Conservation (phyloP, 2,329 filamentous ascomycete species). For the Huntiella savannae region DNA sequence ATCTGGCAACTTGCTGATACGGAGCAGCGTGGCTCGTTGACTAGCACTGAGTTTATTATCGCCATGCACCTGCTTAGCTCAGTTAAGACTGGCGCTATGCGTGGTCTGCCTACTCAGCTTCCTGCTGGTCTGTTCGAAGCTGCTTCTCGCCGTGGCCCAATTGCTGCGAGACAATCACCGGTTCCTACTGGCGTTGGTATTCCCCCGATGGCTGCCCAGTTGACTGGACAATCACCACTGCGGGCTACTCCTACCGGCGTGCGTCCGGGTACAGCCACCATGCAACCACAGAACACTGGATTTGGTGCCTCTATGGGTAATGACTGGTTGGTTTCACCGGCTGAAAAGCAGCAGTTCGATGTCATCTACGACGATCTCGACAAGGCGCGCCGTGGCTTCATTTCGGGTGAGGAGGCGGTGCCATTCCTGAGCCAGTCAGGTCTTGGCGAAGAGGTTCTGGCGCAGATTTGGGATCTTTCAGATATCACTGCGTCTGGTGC, state of each 20-base stretch:
- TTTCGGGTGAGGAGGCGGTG: constrained; percentile 88
- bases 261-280: constrained; percentile 22
- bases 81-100: constrained; percentile 66
- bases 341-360: constrained; percentile 79
- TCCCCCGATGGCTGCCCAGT: constrained; percentile 50
- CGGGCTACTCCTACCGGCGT: constrained; percentile 30
- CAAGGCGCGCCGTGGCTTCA: constrained; percentile 58
- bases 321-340: constrained; percentile 68
- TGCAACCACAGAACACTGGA: constrained; percentile 21
- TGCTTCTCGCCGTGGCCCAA: constrained; percentile 46
- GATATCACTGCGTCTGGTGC: constrained; percentile 84
- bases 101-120: constrained; percentile 58
- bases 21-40: constrained; percentile 73
- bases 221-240: constrained; percentile 38
- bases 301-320: constrained; percentile 17
- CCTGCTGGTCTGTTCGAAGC: constrained; percentile 81
- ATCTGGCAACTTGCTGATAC: constrained; percentile 95
- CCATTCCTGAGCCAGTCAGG: constrained; percentile 85
- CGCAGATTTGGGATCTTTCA: constrained; percentile 91
- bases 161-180: constrained; percentile 28
- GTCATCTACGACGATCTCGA: constrained; percentile 70
- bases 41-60: constrained; percentile 84
- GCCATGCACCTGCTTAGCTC: constrained; percentile 95
- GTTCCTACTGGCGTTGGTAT: constrained; percentile 17
- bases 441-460: constrained; percentile 70